Conservation (phyloP, 2,329 filamentous ascomycete species). For the Coniochaeta pulveracea region DNA sequence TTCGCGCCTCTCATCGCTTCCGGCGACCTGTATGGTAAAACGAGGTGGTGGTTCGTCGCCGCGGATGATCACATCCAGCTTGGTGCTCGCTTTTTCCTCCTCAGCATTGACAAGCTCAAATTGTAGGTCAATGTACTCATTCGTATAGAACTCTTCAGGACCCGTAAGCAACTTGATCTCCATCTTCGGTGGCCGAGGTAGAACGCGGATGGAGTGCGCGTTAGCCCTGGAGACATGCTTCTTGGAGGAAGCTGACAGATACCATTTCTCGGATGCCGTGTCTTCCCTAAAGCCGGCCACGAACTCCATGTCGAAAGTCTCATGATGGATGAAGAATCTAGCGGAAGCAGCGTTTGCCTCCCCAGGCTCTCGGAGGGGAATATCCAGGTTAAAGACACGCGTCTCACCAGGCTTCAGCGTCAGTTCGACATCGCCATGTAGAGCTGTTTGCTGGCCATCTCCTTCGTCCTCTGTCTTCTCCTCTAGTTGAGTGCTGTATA, state of each 20-base stretch:
- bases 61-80: conserved; percentile 56
- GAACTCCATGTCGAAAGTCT: conserved; percentile 57
- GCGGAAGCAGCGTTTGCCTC: conserved; percentile 56
- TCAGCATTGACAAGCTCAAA: conserved; percentile 73
- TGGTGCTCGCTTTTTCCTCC: conserved; percentile 63
- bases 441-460: conserved; percentile 5
- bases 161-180: conserved; percentile 56
- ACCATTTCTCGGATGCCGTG: conserved; percentile 36
- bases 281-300: conserved; percentile 40
- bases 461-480: neutral
- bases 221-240: conserved; percentile 36
- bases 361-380: conserved; percentile 73
- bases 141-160: conserved; percentile 68
- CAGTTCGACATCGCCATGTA: conserved; percentile 47
- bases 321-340: conserved; percentile 49
- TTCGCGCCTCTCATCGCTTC: conserved; percentile 10
- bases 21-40: conserved; percentile 25
- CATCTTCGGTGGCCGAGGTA: conserved; percentile 88
- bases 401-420: conserved; percentile 55
- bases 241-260: conserved; percentile 27
- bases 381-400: conserved; percentile 58
- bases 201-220: conserved; percentile 53
- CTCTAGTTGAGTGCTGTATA: conserved; percentile 15
- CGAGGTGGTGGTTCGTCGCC: conserved; percentile 40
- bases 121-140: conserved; percentile 60